Percentiles rank a stretch among this genome's conserved stretches.
These are phyloP conservation scores for Ormosia semicastrata DNA, from an alignment of 306 rosid genomes.

Conservation along the genomic window DNA sequence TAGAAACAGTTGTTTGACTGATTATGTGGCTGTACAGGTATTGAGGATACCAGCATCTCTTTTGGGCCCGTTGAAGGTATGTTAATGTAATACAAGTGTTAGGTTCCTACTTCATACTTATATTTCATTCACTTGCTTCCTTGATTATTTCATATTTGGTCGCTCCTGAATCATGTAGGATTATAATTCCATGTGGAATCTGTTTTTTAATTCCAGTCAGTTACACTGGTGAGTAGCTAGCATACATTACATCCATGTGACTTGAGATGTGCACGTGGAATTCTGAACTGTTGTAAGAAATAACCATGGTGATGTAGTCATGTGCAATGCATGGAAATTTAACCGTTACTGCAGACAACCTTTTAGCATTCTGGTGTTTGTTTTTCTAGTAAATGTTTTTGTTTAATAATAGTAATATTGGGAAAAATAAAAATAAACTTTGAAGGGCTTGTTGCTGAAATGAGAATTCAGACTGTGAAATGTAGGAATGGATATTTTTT, in stretches of 20 bases:
- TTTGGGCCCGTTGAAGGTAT: constrained; percentile 96
- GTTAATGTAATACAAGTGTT: constrained; percentile 18
- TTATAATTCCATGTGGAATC: neutral
- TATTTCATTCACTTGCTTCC: constrained; percentile 14
- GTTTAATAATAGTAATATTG: neutral
- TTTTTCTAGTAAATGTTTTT: neutral
- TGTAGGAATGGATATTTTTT: constrained; percentile 5
- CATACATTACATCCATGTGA: neutral
- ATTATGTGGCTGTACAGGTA: constrained; percentile 54
- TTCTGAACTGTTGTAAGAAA: neutral
- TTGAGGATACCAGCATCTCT: constrained; percentile 81
- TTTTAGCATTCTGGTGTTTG: constrained; percentile 4
- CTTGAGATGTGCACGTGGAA: neutral
- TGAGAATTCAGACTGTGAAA: neutral
- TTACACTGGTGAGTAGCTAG: constrained; percentile 17
- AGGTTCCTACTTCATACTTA: constrained; percentile 21
- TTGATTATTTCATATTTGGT: constrained; percentile 18
- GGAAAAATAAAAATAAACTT: neutral
- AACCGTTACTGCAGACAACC: neutral
- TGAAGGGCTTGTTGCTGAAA: neutral
- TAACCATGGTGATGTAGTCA: neutral
- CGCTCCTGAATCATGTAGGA: constrained; percentile 14
- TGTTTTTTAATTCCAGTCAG: neutral
- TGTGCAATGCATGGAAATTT: constrained; percentile 6
- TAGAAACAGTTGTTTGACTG: constrained; percentile 24